Percentiles rank a stretch among this genome's conserved stretches.
These are phyloP conservation scores for Hortaea werneckii DNA, from an alignment of 2,329 filamentous ascomycete genomes.

Conservation along the genomic window DNA sequence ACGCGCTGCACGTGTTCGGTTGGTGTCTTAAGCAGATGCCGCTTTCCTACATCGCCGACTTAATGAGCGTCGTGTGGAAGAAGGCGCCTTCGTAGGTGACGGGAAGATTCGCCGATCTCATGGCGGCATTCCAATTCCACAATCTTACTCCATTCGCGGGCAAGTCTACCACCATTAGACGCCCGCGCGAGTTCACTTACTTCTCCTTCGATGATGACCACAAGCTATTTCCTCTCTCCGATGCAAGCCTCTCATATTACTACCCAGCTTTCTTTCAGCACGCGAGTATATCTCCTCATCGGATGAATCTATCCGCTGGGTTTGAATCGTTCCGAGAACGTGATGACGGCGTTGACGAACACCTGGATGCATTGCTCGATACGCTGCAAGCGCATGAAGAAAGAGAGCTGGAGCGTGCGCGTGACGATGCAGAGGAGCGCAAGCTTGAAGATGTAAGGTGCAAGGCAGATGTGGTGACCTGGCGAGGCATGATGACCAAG, in stretches of 20 bases:
- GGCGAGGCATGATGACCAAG: constrained; percentile 99
- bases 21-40: no score
- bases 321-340: constrained; percentile 69
- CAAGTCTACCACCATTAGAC: constrained; percentile 58
- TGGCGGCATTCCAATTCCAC: constrained; percentile 49
- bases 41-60: no score
- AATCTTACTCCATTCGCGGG: constrained; percentile 61
- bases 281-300: constrained; percentile 14
- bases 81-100: no score
- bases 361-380: constrained; percentile 72
- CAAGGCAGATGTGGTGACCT: constrained; percentile 75
- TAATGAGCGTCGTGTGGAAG: no score
- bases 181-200: constrained; percentile 77
- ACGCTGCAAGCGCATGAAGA: constrained; percentile 66
- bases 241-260: constrained; percentile 77
- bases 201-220: constrained; percentile 91
- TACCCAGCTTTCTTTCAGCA: constrained; percentile 50
- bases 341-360: constrained; percentile 71
- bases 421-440: constrained; percentile 1
- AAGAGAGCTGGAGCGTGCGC: constrained; percentile 42
- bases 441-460: constrained; percentile 6
- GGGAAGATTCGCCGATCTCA: background rate
- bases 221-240: constrained; percentile 57
- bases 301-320: constrained; percentile 63
- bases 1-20: no score